These are phyloP conservation scores for Hemileia vastatrix DNA, from an alignment of 1,284 basidiomycete genomes.

Conservation along the genomic window DNA sequence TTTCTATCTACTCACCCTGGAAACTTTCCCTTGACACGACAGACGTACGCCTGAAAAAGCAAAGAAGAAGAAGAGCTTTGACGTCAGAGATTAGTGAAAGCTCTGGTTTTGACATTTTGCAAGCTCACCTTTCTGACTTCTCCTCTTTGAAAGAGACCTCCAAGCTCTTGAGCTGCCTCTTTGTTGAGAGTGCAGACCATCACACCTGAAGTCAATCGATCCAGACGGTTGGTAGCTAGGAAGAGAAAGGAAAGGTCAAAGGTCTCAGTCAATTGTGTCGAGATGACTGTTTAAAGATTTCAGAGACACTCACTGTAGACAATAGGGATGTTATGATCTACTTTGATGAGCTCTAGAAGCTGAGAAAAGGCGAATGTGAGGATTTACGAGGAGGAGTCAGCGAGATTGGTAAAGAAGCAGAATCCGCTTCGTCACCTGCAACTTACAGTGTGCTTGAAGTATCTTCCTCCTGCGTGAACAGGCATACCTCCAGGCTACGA, in stretches of 20 bases:
- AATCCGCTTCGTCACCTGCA: too few species aligned
- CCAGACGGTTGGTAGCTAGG: constrained; percentile 91
- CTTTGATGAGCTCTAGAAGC: constrained; percentile 71
- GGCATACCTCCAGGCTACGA: constrained; percentile 84
- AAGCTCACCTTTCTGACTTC: constrained; percentile 74
- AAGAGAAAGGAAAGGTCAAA: too few species aligned
- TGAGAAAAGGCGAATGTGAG: too few species aligned
- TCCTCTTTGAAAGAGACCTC: constrained; percentile 72
- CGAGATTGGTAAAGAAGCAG: constrained; percentile 3
- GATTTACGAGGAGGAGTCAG: too few species aligned
- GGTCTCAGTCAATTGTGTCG: not conserved
- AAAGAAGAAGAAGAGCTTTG: too few species aligned
- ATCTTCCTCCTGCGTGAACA: too few species aligned
- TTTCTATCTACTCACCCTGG: too few species aligned
- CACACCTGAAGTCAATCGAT: constrained; percentile 85
- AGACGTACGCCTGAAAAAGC: too few species aligned
- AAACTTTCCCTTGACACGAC: too few species aligned
- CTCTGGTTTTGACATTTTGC: too few species aligned
- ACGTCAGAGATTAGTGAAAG: too few species aligned
- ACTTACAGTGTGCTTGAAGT: too few species aligned
- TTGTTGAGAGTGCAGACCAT: constrained; percentile 82
- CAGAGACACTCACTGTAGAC: constrained; percentile 60
- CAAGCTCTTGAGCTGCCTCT: constrained; percentile 62
- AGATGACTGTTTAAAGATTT: not conserved
- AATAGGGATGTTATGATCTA: constrained; percentile 71